Conservation (phyloP, 148 eudicot genomes). For the Amaranthus cruentus region DNA sequence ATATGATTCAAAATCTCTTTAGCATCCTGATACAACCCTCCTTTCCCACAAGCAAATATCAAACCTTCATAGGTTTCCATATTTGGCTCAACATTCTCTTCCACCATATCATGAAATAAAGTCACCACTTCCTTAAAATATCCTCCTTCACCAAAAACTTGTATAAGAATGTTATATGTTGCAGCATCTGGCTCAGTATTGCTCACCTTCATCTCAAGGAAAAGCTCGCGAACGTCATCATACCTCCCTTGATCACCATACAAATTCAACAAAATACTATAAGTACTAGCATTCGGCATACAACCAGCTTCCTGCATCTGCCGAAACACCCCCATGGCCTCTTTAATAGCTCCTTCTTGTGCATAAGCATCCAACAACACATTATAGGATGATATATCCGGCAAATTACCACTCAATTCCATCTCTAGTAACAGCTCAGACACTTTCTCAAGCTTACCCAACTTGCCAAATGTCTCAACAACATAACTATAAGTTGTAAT, state of each 20-base stretch:
- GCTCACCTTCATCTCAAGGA: conserved; percentile 96
- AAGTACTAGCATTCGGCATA: conserved; percentile 71
- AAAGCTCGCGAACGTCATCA: conserved; percentile 88
- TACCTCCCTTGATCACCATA: conserved; percentile 80
- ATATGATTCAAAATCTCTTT: conserved; percentile 65
- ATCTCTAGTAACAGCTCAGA: conserved; percentile 63
- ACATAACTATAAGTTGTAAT: conserved; percentile 67
- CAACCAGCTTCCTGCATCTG: conserved; percentile 94
- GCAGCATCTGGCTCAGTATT: conserved; percentile 85
- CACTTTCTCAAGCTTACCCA: conserved; percentile 73
- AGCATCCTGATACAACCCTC: conserved; percentile 84
- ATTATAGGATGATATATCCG: conserved; percentile 79
- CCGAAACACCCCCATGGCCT: conserved; percentile 82
- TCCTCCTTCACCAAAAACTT: conserved; percentile 94
- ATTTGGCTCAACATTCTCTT: conserved; percentile 86
- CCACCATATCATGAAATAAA: conserved; percentile 90
- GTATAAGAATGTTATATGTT: conserved; percentile 83
- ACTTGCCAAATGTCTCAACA: conserved; percentile 75
- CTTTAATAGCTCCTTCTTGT: conserved; percentile 58
- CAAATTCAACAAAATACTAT: conserved; percentile 78
- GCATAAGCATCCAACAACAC: conserved; percentile 89
- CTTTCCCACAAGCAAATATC: conserved; percentile 86
- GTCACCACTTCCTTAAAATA: conserved; percentile 96
- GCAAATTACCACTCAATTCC: conserved; percentile 77
- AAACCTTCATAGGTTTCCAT: conserved; percentile 96